phyloP scores from a whole-genome alignment of 2,329 filamentous ascomycete genomes.

The Alternaria triticina region DNA sequence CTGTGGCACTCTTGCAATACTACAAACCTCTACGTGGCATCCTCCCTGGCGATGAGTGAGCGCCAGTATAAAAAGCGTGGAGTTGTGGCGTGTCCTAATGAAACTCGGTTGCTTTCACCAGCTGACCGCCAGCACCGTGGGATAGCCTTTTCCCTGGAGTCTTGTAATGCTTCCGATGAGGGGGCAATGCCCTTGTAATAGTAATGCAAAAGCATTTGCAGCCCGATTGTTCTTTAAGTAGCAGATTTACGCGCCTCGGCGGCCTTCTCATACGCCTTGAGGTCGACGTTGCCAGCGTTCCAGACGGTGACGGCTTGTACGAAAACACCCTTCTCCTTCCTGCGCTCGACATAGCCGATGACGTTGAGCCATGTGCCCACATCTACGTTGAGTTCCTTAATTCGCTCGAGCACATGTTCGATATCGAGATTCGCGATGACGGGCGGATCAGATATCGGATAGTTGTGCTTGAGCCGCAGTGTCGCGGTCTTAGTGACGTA shows the following conservation, averaged over 20 bases:
- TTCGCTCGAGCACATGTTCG: conserved; percentile 69
- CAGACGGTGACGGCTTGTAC: conserved; percentile 82
- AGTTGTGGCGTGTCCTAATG: not conserved
- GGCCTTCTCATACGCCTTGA: conserved; percentile 73
- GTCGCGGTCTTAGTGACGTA: conserved; percentile 65
- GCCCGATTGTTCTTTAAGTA: not conserved
- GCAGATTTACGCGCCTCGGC: conserved; percentile 23
- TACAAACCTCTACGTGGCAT: too few relatives aligned
- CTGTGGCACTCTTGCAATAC: too few relatives aligned
- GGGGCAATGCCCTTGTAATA: too few relatives aligned
- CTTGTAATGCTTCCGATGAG: not conserved
- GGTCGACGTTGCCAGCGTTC: conserved; percentile 73
- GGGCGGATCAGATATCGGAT: conserved; percentile 52
- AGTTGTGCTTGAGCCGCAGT: conserved; percentile 72
- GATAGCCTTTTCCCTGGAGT: not conserved
- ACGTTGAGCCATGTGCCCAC: conserved; percentile 90
- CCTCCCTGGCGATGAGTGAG: not conserved
- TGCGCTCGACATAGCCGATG: conserved; percentile 72
- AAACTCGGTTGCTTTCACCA: not conserved
- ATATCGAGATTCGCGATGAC: conserved; percentile 71
- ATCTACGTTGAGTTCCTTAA: conserved; percentile 68
- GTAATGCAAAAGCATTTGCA: not conserved
- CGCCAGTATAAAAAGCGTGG: not conserved
- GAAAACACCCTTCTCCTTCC: conserved; percentile 41
- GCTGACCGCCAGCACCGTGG: not conserved